Evolutionary conservation across 176 grass and related monocot species (phyloP), one percentile per base, ranked within the genome.

Genomic region (Typha latifolia): DNA sequence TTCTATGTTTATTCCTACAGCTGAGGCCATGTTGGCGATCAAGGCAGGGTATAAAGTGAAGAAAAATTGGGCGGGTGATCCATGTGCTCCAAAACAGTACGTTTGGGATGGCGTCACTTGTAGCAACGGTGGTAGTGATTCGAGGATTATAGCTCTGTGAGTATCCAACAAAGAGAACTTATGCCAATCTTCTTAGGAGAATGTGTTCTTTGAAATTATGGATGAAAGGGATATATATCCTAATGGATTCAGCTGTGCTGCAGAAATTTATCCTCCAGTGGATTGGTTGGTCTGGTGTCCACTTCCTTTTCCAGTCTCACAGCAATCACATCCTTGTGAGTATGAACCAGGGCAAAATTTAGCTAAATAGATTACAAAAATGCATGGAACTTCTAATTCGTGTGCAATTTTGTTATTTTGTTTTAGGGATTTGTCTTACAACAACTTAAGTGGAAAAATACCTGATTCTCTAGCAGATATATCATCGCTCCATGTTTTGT

Each of bases 371-470:
- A n/a, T n/a, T n/a, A n/a, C n/a, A n/a, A n/a, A n/a, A n/a, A n/a
- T n/a, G n/a, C n/a, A n/a, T n/a, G n/a, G n/a, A n/a, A n/a, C n/a
- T n/a, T n/a, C n/a, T n/a, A n/a, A n/a, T n/a, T n/a, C n/a, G n/a
- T n/a, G n/a, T n/a, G n/a, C n/a, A n/a, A n/a, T n/a, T n/a, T n/a
- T n/a, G n/a, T n/a, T n/a, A n/a, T 64, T 20, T 31, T 49, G 29
- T 88, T 87, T 62, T 69, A 93, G 85, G 57, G 73, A 94, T 68
- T 69, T 88, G 24, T 94, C 90, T 26, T 12, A 85, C 75, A 94
- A 94, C 19, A 85, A 85, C 27, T 75, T 93, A 75, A 72, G 61
- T 5, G 85, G 85, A 5, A 15, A 63, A 55, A 80, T 94, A 74
- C 90, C 85, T 59, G 77, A 85, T 14, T 3, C 16, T 51, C 66